Evolutionary conservation across 2,329 filamentous ascomycete species (phyloP).

Genomic region (Beauveria brongniartii): DNA sequence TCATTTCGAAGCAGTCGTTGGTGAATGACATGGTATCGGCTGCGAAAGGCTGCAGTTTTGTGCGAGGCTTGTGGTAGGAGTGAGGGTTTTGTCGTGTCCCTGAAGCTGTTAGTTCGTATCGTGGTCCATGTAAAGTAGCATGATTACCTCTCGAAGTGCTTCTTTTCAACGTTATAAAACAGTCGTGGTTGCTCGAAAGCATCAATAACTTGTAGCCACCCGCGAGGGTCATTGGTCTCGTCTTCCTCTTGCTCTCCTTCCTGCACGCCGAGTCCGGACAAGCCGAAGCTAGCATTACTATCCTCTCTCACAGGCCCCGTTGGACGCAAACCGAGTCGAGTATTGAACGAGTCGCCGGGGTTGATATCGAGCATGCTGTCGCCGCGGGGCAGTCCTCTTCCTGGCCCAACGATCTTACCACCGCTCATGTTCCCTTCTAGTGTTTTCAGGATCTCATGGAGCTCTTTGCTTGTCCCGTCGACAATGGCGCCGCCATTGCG

Average conservation of each 20-base stretch:
- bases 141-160: constrained; percentile 73
- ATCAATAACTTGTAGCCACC: constrained; percentile 75
- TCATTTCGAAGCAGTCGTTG: constrained; percentile 89
- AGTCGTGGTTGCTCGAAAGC: constrained; percentile 81
- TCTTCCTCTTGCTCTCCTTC: constrained; percentile 53
- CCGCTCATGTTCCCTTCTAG: constrained; percentile 84
- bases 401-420: constrained; percentile 55
- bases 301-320: constrained; percentile 45
- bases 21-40: constrained; percentile 86
- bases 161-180: constrained; percentile 70
- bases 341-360: constrained; percentile 44
- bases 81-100: constrained; percentile 55
- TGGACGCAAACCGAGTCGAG: constrained; percentile 45
- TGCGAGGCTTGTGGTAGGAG: constrained; percentile 69
- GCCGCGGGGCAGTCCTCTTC: constrained; percentile 42
- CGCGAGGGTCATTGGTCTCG: constrained; percentile 57
- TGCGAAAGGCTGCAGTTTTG: constrained; percentile 79
- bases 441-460: constrained; percentile 76
- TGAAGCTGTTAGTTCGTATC: constrained; percentile 23
- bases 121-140: neutral
- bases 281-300: constrained; percentile 57
- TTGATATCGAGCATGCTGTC: constrained; percentile 56
- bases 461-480: constrained; percentile 65
- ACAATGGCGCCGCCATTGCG: constrained; percentile 84
- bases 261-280: constrained; percentile 44